Base-by-base conservation (phyloP, 805 yeast species). In the Candida jianshihensis region DNA sequence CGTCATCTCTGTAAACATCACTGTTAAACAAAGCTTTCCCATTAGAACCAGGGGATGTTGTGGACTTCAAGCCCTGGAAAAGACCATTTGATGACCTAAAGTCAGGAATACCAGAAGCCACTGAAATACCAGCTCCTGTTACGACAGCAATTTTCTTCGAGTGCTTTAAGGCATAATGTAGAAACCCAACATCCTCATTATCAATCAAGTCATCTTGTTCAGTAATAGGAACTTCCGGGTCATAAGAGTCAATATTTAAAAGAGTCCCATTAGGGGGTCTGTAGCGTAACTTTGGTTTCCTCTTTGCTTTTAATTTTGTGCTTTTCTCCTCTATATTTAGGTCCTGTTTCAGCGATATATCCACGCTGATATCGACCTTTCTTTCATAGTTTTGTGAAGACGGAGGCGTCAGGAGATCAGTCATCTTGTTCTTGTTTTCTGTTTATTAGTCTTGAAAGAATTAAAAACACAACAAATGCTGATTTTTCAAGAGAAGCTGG, bases 91-190 rank as follows among this genome's bases (percentile, higher is more conserved):
- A 73, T 7, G 94, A 82, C 53, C 96, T 63, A 53, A 87, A 82
- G 49, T 82, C 92, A 4, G 96, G 96, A 27, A 87, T 88, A 5
- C 96, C 96, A 1, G 95, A 86, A 20, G 83, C 81, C 36, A 89
- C 92, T 11, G 95, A 85, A 15, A 85, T 75, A 3, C 96, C 96
- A 14, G 97, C 97, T 10, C 97, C 97, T 1, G 89, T 75, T 20
- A 88, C 69, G 20, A 81, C 73, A 3, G 85, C 68, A 21, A 80
- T 63, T 42, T 71, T 70, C 44, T 69, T 73, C 21, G 89, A 68
- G 46, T 80, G 66, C 24, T 54, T 56, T 18, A 79, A 52, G 0
- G 76, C 74, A 53, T 74, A 71, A 37, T 67, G 68, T 19, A 79
- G 48, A 41, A 76, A 72, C 7, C 68, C 62, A 11, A 75, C 56